Evolutionary conservation across 2,329 filamentous ascomycete species (phyloP), one percentile per base, ranked within the genome.

Genomic region (Colletotrichum sansevieriae): DNA sequence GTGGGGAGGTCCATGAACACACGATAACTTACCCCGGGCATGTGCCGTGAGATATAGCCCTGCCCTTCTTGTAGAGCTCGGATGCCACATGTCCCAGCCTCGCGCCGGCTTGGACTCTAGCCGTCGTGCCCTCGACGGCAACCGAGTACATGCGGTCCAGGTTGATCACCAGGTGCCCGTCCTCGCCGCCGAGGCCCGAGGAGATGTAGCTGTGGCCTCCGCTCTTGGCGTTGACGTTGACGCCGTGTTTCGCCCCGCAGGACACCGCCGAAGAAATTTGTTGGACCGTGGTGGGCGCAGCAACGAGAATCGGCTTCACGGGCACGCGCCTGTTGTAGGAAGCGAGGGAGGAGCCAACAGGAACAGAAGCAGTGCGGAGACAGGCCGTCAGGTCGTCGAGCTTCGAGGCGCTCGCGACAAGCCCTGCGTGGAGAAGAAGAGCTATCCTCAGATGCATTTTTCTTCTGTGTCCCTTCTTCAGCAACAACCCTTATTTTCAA

Each of bases 131-230:
- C 8, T 75, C 71, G 47, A 85, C 71, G 0, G 76, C 74, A 3
- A 86, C 79, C 20, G 78, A 76, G 66, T 83, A 80, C 71, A 86
- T 79, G n/a, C 78, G 75, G 70, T 83, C 77, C 55, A 87, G 77
- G 70, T 84, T 81, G 41, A 87, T 80, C 13, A 84, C 78, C 72
- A 86, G 74, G 43, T 81, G 79, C 2, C 83, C 84, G 63, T 86
- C 78, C 72, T 83, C 79, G 8, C 84, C 84, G 44, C 84, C 83
- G 0, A 83, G 79, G 8, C 82, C 82, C 65, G 81, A 83, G 0
- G 81, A 83, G 0, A 81, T 83, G 70, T 87, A 87, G 4, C 81
- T 84, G 74, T 87, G 85, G 2, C 84, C 85, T 43, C 85, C 85
- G 60, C 82, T 81, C 71, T 83, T 84, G n/a, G 84, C 81, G 57